Conservation (phyloP, 371 early-diverging fungal species). For the Mucor indicus region DNA sequence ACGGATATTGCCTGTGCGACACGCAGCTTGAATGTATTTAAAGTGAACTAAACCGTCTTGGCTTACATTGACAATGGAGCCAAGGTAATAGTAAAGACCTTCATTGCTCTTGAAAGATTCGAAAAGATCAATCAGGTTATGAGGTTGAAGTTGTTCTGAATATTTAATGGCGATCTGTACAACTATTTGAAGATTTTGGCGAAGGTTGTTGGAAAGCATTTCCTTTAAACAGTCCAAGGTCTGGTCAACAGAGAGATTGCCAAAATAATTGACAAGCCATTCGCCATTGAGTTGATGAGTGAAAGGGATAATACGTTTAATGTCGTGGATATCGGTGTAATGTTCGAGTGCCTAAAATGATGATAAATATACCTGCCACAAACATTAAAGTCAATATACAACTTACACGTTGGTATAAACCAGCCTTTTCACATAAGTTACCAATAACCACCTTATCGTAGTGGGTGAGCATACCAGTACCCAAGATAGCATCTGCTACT, state of each 20-base stretch:
- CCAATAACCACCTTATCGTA: slow-evolving; percentile 93
- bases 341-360: slow-evolving; percentile 91
- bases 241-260: slow-evolving; percentile 90
- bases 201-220: slow-evolving; percentile 81
- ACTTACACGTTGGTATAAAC: slow-evolving; percentile 85
- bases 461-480: slow-evolving; percentile 92
- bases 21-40: slow-evolving; percentile 97
- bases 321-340: slow-evolving; percentile 93
- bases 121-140: slow-evolving; percentile 85
- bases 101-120: slow-evolving; percentile 91
- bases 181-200: slow-evolving; percentile 93
- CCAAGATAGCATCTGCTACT: slow-evolving; percentile 97
- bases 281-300: slow-evolving; percentile 83
- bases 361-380: background rate
- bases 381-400: background rate
- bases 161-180: slow-evolving; percentile 96
- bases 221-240: slow-evolving; percentile 90
- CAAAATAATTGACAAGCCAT: slow-evolving; percentile 91
- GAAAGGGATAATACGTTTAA: slow-evolving; percentile 93
- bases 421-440: slow-evolving; percentile 94
- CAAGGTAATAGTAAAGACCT: slow-evolving; percentile 92
- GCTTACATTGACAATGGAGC: slow-evolving; percentile 92
- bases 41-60: slow-evolving; percentile 94
- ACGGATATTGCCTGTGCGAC: slow-evolving; percentile 90
- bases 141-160: slow-evolving; percentile 88